Evolutionary conservation across 2,329 filamentous ascomycete species (phyloP), one percentile per base, ranked within the genome.

Genomic region (Rhynchosporium graminicola): DNA sequence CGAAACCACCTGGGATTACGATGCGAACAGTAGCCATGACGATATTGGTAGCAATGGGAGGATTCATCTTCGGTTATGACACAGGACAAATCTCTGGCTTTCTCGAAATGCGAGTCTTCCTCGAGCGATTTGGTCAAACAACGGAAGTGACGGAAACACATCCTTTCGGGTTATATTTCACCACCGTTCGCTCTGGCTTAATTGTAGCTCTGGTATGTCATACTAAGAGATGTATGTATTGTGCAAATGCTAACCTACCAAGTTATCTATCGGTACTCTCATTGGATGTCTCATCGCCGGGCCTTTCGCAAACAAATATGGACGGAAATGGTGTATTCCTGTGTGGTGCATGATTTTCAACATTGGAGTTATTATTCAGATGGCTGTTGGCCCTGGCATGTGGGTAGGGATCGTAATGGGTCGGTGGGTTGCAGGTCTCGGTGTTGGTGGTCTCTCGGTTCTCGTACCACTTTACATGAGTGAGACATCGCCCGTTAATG

Each of bases 211-310:
- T 89, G 38, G 70, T 72, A 68, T n/a, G 38, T 52, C 77, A 84
- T 84, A 12, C 82, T 80, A 29, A 50, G 73, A 10, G 67, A 80
- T 47, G 78, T 26, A n/a, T n/a, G 20, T n/a, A 3, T 4, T 20
- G 20, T 8, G 2, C 20, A 28, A 20, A 26, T 46, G n/a, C 84
- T 20, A 62, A 67, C 12, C 83, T 82, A 10, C 74, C 68, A 82
- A 82, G 67, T 83, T 94, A 55, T 94, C 90, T 38, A 85, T 73
- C 73, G 89, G 89, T 77, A 93, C 90, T 67, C 92, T 94, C 80
- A 88, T 92, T 64, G 91, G 90, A 74, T 87, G 84, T 57, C 74
- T 94, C 68, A 85, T 91, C 65, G 90, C 88, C 61, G 90, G 90
- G 79, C 86, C 85, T n/a, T 76, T 90, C 31, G 83, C 87, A 31